Percentiles rank a stretch among this genome's conserved stretches.
Evolutionary conservation across 1,284 basidiomycete genomes (phyloP).

Genomic region (Cystobasidium slooffiae): DNA sequence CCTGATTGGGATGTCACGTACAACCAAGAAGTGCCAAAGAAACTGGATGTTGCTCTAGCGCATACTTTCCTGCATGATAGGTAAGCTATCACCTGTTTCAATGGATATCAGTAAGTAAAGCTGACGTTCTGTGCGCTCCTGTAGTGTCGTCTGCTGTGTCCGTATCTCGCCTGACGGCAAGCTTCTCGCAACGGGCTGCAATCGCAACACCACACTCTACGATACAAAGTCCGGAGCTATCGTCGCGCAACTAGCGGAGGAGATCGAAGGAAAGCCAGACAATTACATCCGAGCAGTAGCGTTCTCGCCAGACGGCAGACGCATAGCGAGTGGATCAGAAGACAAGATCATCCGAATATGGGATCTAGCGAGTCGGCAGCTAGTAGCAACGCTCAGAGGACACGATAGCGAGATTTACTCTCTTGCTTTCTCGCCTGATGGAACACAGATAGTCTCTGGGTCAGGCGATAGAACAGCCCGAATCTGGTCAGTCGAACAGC

Average conservation of each 20-base stretch:
- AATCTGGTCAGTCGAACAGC: constrained; percentile 79
- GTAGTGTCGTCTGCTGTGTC: constrained; percentile 86
- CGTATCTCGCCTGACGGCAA: constrained; percentile 87
- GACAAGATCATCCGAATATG: constrained; percentile 83
- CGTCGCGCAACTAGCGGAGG: constrained; percentile 75
- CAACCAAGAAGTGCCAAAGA: constrained; percentile 79
- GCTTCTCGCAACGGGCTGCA: constrained; percentile 86
- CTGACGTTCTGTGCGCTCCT: constrained; percentile 39
- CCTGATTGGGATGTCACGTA: constrained; percentile 94
- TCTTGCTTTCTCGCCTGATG: constrained; percentile 81
- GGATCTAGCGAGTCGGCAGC: constrained; percentile 76
- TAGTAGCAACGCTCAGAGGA: constrained; percentile 75
- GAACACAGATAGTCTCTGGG: constrained; percentile 80
- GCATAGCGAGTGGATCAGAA: constrained; percentile 79
- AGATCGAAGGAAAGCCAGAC: constrained; percentile 65
- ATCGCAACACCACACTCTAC: constrained; percentile 85
- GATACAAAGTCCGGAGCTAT: constrained; percentile 82
- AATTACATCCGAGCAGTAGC: constrained; percentile 82
- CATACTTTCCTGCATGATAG: constrained; percentile 93
- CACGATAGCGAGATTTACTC: constrained; percentile 91
- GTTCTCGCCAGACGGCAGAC: constrained; percentile 80
- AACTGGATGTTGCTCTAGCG: constrained; percentile 82
- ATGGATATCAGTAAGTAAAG: not conserved
- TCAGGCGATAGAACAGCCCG: constrained; percentile 87
- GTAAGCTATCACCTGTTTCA: constrained; percentile 59